These are phyloP conservation scores for Lithospermum erythrorhizon DNA, from an alignment of 257 asterid species.

Conservation along the genomic window DNA sequence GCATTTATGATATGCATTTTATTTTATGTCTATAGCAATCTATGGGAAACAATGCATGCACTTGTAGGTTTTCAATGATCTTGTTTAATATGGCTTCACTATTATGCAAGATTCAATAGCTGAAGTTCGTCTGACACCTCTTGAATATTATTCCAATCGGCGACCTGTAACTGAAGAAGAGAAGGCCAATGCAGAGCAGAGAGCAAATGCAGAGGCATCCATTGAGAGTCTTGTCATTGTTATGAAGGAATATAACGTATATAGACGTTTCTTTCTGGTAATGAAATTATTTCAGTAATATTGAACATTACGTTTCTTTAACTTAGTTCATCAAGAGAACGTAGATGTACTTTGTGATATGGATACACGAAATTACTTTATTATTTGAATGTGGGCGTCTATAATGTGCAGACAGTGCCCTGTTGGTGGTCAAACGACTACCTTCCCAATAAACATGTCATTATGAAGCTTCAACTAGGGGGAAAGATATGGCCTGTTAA, in stretches of 20 bases:
- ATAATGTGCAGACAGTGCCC: conserved; percentile 19
- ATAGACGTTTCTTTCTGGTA: conserved; percentile 29
- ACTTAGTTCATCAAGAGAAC: not conserved
- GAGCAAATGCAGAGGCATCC: conserved; percentile 16
- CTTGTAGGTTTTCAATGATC: not conserved
- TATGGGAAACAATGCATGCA: not conserved
- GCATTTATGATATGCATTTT: not conserved
- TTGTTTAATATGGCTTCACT: no score
- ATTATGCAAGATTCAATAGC: not conserved
- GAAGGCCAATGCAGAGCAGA: conserved; percentile 9
- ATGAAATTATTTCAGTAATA: not conserved
- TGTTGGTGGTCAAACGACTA: conserved; percentile 25
- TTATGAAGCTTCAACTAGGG: conserved; percentile 10
- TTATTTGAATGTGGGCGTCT: not conserved
- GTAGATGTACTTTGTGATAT: no score
- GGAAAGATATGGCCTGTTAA: conserved; percentile 17
- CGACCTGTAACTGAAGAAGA: conserved; percentile 22
- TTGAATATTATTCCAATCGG: conserved; percentile 13
- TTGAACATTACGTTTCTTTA: not conserved
- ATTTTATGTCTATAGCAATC: not conserved
- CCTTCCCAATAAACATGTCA: conserved; percentile 11
- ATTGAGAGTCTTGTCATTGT: conserved; percentile 16
- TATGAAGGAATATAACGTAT: conserved; percentile 25
- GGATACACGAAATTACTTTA: no score
- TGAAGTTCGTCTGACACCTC: not conserved